Percentiles rank a stretch among this genome's conserved stretches.
Conservation (phyloP, 805 yeast species). For the Starmerella geochares region DNA sequence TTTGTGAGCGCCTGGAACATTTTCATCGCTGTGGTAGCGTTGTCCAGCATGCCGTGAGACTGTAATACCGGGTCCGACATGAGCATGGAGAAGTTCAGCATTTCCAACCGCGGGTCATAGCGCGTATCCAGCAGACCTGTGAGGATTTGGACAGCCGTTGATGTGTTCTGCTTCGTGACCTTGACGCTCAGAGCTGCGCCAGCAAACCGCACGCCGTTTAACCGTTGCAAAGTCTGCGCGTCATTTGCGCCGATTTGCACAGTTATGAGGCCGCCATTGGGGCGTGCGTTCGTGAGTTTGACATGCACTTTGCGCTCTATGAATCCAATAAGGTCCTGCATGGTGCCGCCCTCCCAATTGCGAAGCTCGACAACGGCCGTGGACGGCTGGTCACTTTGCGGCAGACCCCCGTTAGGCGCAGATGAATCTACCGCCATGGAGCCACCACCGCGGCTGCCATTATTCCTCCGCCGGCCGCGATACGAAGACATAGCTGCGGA, state of each 20-base stretch:
- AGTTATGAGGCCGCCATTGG: conserved; percentile 47
- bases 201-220: conserved; percentile 75
- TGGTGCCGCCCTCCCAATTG: conserved; percentile 75
- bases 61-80: conserved; percentile 52
- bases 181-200: conserved; percentile 54
- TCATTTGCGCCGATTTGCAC: conserved; percentile 53
- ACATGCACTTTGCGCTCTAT: conserved; percentile 57
- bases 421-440: conserved; percentile 31
- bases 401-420: conserved; percentile 1
- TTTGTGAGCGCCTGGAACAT: conserved; percentile 85
- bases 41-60: conserved; percentile 54
- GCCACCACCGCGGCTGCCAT: conserved; percentile 25
- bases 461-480: conserved; percentile 19
- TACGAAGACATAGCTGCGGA: conserved; percentile 3
- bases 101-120: conserved; percentile 51
- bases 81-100: conserved; percentile 61
- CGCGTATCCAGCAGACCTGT: conserved; percentile 52
- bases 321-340: conserved; percentile 58
- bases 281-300: conserved; percentile 42
- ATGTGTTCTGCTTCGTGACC: conserved; percentile 26
- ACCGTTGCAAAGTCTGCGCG: conserved; percentile 47
- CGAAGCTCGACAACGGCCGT: conserved; percentile 42
- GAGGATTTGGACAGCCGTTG: conserved; percentile 55
- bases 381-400: conserved; percentile 29
- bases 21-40: conserved; percentile 56